Base-by-base conservation (phyloP, 2,329 filamentous ascomycete genomes). In the Monosporascus ibericus region DNA sequence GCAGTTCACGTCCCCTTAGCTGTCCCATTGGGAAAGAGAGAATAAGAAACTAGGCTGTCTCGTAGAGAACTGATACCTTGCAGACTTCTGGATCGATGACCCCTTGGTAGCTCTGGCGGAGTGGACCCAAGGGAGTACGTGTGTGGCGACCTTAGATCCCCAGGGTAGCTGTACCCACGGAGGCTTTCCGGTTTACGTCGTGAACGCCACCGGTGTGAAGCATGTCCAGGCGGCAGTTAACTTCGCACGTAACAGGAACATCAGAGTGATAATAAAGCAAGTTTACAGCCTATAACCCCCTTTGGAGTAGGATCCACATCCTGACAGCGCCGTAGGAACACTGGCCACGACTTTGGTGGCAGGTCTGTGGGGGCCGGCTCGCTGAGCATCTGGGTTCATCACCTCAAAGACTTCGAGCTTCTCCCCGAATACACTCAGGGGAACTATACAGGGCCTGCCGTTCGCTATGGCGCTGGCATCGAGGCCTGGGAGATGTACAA, bases 311-410 rank as follows among this genome's bases (percentile, higher is more conserved):
- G 30, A 34, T 14, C 30, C 11, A 14, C 30, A 61, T 61, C n/a
- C 61, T 72, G n/a, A 68, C 67, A 15, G 52, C 70, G 20, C 5
- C 63, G 71, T 27, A 75, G 73, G 57, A 76, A 74, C 47, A 77
- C 74, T 4, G 73, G 75, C 4, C 73, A 77, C 54, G 72, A 75
- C 57, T 78, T 74, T 54, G 69, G 66, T 22, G 75, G 73, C 17
- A 73, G 74, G 52, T 76, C 74, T 0, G 69, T 69, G 5, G 75
- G 76, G 38, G 68, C 70, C 1, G 76, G 75, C 9, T 70, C 74
- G 1, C 61, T 79, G 2, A 72, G 70, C 47, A 65, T 79, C 51
- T 79, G 75, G 76, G 78, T 73, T 4, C 75, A 78, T 56, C 61
- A 73, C 48, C 62, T 78, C 37, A 76, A 77, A 51, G 61, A 68